These are phyloP conservation scores for Kazachstania kunashirensis DNA, from an alignment of 805 yeast species.

Conservation along the genomic window DNA sequence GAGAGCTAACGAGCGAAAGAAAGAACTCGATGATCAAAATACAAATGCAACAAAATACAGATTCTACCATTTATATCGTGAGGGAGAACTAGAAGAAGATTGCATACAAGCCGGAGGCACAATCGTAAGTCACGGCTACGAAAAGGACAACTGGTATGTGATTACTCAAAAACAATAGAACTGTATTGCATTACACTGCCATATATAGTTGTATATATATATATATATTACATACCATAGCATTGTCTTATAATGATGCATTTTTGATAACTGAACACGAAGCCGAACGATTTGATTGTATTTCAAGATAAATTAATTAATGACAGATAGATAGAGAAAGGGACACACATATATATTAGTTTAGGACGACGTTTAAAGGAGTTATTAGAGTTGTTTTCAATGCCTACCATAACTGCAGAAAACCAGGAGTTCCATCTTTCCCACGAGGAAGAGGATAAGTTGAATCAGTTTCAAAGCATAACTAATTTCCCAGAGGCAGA, in stretches of 20 bases:
- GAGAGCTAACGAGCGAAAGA: conserved; percentile 11
- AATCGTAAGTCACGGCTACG: conserved; percentile 70
- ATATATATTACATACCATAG: too few relatives aligned
- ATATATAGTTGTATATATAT: too few relatives aligned
- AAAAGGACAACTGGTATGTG: conserved; percentile 91
- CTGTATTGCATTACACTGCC: too few relatives aligned
- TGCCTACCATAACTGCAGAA: conserved; percentile 22
- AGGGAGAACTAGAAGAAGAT: conserved; percentile 75
- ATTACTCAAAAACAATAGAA: conserved; percentile 34
- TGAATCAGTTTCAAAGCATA: conserved; percentile 42
- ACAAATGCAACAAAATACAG: conserved; percentile 53
- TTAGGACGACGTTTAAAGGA: too few relatives aligned
- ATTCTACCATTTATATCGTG: conserved; percentile 75
- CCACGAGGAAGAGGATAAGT: conserved; percentile 35
- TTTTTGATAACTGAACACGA: too few relatives aligned
- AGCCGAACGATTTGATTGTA: too few relatives aligned
- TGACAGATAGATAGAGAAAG: too few relatives aligned
- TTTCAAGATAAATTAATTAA: too few relatives aligned
- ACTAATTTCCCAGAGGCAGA: conserved; percentile 41
- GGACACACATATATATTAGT: too few relatives aligned
- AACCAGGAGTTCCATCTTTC: conserved; percentile 27
- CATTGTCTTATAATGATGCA: too few relatives aligned
- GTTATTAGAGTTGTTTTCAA: too few relatives aligned
- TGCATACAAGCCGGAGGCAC: conserved; percentile 60
- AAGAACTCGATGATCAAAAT: conserved; percentile 15